Conservation (phyloP, 139 green algal species). For the Coelastrella sp. region DNA sequence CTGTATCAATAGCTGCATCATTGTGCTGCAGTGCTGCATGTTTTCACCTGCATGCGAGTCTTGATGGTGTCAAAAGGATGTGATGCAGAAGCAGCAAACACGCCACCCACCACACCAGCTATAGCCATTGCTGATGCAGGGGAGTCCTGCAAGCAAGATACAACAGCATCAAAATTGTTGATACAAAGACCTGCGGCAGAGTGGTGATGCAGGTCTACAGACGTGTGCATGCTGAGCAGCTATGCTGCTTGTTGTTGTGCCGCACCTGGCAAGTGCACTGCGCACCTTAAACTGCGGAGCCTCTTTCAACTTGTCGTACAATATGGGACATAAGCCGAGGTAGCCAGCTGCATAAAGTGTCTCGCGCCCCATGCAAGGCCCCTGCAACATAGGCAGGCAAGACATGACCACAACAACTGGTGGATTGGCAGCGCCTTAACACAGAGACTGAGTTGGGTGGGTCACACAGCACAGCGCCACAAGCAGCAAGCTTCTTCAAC, state of each 20-base stretch:
- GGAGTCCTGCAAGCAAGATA: conserved; percentile 49
- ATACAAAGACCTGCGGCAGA: no score
- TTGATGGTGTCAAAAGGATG: conserved; percentile 94
- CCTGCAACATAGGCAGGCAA: conserved; percentile 40
- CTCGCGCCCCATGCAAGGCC: conserved; percentile 69
- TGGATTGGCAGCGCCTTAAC: background rate
- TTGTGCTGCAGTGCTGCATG: no score
- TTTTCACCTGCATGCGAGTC: conserved; percentile 89
- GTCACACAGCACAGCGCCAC: background rate
- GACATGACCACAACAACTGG: background rate
- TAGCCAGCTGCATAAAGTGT: conserved; percentile 87
- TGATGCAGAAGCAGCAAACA: conserved; percentile 77
- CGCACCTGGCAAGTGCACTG: no score
- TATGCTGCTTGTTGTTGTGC: no score
- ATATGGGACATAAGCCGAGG: conserved; percentile 83
- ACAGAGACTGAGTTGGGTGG: background rate
- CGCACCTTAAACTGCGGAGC: conserved; percentile 36
- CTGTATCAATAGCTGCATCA: no score
- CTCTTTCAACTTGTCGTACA: conserved; percentile 65
- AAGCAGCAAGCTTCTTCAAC: no score
- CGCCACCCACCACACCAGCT: conserved; percentile 74
- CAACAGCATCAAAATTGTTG: background rate
- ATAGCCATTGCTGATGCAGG: conserved; percentile 56
- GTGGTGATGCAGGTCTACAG: no score
- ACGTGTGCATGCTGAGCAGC: no score